phyloP scores from a whole-genome alignment of 805 yeast species.

The Yamadazyma nakazawae region DNA sequence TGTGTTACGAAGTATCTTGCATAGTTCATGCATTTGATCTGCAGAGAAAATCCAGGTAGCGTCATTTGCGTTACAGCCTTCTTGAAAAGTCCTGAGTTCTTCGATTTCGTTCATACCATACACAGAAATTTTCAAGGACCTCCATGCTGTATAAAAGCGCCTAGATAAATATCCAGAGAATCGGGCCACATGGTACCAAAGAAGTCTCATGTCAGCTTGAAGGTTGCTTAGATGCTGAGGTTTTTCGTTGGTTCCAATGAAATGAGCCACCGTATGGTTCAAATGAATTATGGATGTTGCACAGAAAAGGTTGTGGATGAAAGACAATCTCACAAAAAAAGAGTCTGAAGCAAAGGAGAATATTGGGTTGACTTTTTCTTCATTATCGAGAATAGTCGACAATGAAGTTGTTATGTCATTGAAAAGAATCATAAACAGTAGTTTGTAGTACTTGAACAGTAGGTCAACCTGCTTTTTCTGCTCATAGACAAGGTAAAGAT shows the following conservation, averaged over 20 bases:
- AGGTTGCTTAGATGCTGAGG: constrained; percentile 12
- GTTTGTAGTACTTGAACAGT: constrained; percentile 4
- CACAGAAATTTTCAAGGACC: constrained; percentile 6
- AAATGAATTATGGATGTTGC: constrained; percentile 9
- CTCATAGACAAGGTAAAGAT: constrained; percentile 6
- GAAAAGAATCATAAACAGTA: neutral
- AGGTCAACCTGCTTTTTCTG: neutral
- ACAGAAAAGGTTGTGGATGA: constrained; percentile 6
- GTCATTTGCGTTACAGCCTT: constrained; percentile 1
- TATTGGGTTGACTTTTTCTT: neutral
- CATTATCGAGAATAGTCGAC: neutral
- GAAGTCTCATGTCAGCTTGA: neutral
- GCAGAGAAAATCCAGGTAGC: constrained; percentile 7
- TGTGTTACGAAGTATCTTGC: constrained; percentile 3
- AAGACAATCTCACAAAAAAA: constrained; percentile 5
- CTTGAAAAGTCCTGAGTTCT: constrained; percentile 5
- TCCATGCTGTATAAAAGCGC: constrained; percentile 10
- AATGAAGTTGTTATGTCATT: neutral
- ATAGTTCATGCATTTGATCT: constrained; percentile 12
- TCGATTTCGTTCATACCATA: neutral
- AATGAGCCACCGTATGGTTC: constrained; percentile 8
- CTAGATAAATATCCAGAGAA: constrained; percentile 5
- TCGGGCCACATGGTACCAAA: constrained; percentile 1
- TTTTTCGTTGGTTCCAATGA: constrained; percentile 4
- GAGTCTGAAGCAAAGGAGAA: constrained; percentile 3